Evolutionary conservation across 805 yeast species (phyloP), one percentile per base, ranked within the genome.

Genomic region (Candida ulmi): DNA sequence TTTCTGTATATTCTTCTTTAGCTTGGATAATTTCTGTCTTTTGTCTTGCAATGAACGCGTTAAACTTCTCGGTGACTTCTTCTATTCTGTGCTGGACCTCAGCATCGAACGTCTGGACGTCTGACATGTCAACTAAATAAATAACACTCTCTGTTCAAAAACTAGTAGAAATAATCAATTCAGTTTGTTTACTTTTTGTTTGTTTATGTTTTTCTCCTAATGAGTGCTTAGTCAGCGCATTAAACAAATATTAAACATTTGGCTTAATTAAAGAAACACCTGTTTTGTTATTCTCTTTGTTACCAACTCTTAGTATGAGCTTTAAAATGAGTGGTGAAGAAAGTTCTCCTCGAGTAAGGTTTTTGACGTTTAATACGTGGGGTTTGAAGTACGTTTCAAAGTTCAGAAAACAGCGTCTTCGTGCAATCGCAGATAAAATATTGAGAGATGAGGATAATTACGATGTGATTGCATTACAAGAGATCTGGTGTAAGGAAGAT

Each of bases 391-490:
- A 62, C 52, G 84, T 93, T 2, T 80, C 96, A n/a, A 83, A 81
- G 52, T 62, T 62, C 44, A 67, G 99, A 24, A 60, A 63, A 27
- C 71, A 70, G 46, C 69, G 99, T 29, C 66, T 93, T 25, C 58
- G 52, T 13, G 95, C 88, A 2, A 84, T 93, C 25, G 95, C 95
- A 0, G 72, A 78, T 34, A 63, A 72, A 39, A 59, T 91, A 4
- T 76, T 80, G 0, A 17, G 37, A 1, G 53, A 54, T 3, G 55
- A 62, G 3, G 64, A 68, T 13, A 63, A 69, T 16, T 88, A 84
- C 61, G 96, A 93, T 61, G 72, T 93, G 11, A 75, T 93, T 7
- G 96, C 96, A 1, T 66, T 93, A n/a, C 99, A 93, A 59, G 99
- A 93, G 56, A 72, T 93, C 11, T 93, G 99, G 99, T 81, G 82